These are phyloP conservation scores for Rutstroemia sp. DNA, from an alignment of 2,329 filamentous ascomycete genomes.

Conservation along the genomic window DNA sequence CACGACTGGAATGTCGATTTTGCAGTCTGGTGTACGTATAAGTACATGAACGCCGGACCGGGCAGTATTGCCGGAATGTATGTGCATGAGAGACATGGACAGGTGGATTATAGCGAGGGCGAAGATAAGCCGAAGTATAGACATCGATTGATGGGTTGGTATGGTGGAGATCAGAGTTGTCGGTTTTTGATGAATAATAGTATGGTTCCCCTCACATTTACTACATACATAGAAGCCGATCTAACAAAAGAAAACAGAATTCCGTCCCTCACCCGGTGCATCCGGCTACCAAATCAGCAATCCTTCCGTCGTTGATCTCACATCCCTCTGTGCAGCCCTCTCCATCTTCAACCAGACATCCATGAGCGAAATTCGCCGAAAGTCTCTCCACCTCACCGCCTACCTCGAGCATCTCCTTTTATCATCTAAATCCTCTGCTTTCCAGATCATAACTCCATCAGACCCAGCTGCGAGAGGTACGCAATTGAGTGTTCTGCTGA, in stretches of 20 bases:
- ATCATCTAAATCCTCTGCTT: constrained; percentile 30
- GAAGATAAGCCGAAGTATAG: constrained; percentile 44
- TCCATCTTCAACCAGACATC: constrained; percentile 65
- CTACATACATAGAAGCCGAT: too few species aligned
- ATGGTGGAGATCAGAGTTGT: constrained; percentile 69
- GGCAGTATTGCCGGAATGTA: constrained; percentile 75
- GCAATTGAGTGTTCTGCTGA: constrained; percentile 68
- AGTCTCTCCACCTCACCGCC: constrained; percentile 65
- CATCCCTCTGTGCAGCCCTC: constrained; percentile 64
- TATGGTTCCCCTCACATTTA: constrained; percentile 14
- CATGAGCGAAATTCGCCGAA: constrained; percentile 61
- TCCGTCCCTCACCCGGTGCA: constrained; percentile 70
- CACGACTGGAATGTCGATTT: constrained; percentile 92
- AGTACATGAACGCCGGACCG: constrained; percentile 83
- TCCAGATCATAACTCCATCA: constrained; percentile 36
- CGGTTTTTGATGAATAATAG: constrained; percentile 77
- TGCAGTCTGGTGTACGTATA: constrained; percentile 90
- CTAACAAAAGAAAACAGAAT: constrained; percentile 37
- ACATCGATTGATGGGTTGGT: constrained; percentile 75
- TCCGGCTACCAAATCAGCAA: constrained; percentile 82
- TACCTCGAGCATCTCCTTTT: constrained; percentile 67
- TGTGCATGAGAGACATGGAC: constrained; percentile 68
- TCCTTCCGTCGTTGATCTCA: constrained; percentile 70
- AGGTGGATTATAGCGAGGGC: constrained; percentile 38
- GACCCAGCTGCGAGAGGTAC: constrained; percentile 23